Evolutionary conservation across 2,329 filamentous ascomycete species (phyloP), one percentile per base, ranked within the genome.

Genomic region (Stagonosporopsis rhizophila): DNA sequence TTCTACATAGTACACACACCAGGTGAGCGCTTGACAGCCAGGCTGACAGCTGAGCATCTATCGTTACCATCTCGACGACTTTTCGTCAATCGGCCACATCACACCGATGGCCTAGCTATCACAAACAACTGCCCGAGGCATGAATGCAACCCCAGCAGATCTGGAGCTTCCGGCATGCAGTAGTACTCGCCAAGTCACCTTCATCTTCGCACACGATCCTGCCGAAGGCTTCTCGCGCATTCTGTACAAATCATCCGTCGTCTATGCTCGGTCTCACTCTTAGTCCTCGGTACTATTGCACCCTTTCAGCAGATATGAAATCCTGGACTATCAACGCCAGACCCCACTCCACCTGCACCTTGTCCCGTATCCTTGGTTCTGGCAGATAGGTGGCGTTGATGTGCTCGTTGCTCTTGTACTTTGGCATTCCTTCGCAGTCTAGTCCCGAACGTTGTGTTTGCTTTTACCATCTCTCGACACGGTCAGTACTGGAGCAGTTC

Each of bases 241-340:
- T 38, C 17, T 45, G 5, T 50, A 27, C 37, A 23, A 30, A 23
- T n/a, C 22, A 47, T 37, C 53, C 37, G 23, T 47, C 47, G n/a
- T 47, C 25, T 47, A 17, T 28, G 11, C 35, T 56, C 47, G 47
- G 53, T 34, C 42, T 42, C 53, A 47, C 23, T 56, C 17, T 46
- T 22, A 30, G 4, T 27, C 41, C 37, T 56, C 53, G 53, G 53
- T 47, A 22, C 41, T 51, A 41, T 44, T 50, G n/a, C 20, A 28
- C 39, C 39, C 23, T 12, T 48, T 25, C 25, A 35, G 34, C 40
- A 22, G 20, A 28, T 44, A 35, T 35, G 52, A 44, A 20, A 49
- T 44, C 40, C 23, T 55, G 45, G 22, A 37, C 17, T n/a, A 15
- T 32, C 22, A 15, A 30, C 30, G 42, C 46, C 41, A 32, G 19